A percentile compares a stretch with the other conserved stretches of the same genome.
These are phyloP conservation scores for Penicillium vulpinum DNA, from an alignment of 2,329 filamentous ascomycete species.

Conservation along the genomic window DNA sequence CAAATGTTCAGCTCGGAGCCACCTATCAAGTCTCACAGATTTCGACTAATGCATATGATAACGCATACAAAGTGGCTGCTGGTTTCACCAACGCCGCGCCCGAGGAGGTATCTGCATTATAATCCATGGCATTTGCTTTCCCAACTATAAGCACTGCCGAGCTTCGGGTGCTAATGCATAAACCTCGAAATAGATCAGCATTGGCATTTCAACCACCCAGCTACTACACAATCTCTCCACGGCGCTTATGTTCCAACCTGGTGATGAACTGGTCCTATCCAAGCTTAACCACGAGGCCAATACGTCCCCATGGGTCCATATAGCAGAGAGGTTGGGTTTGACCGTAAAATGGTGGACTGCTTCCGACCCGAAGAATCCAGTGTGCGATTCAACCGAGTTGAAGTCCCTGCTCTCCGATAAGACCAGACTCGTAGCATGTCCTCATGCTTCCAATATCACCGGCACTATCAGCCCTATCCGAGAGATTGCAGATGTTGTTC, in stretches of 20 bases:
- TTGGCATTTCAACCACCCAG: conserved; percentile 74
- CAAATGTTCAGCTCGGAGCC: conserved; percentile 75
- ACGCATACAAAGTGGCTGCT: conserved; percentile 65
- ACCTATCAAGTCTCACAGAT: conserved; percentile 62
- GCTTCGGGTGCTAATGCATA: not conserved
- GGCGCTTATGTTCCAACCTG: conserved; percentile 54
- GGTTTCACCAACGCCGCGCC: conserved; percentile 67
- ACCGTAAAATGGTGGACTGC: conserved; percentile 71
- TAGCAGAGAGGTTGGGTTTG: conserved; percentile 62
- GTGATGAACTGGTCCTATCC: conserved; percentile 69
- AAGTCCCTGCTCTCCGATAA: conserved; percentile 59
- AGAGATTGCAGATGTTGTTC: conserved; percentile 38
- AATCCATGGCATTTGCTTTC: not conserved
- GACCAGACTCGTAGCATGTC: conserved; percentile 71
- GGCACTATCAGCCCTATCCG: conserved; percentile 62
- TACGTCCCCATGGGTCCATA: conserved; percentile 69
- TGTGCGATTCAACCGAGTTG: conserved; percentile 60
- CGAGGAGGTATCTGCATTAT: conserved; percentile 56
- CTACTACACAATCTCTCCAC: conserved; percentile 70
- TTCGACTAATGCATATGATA: conserved; percentile 60
- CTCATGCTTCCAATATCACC: conserved; percentile 72
- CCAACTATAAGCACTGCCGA: not conserved
- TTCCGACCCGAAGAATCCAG: conserved; percentile 53
- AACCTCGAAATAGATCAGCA: conserved; percentile 25
- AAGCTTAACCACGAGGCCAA: conserved; percentile 77